A percentile compares a stretch with the other conserved stretches of the same genome.
These are phyloP conservation scores for Aspergillus luchuensis DNA, from an alignment of 2,329 filamentous ascomycete genomes.

Conservation along the genomic window DNA sequence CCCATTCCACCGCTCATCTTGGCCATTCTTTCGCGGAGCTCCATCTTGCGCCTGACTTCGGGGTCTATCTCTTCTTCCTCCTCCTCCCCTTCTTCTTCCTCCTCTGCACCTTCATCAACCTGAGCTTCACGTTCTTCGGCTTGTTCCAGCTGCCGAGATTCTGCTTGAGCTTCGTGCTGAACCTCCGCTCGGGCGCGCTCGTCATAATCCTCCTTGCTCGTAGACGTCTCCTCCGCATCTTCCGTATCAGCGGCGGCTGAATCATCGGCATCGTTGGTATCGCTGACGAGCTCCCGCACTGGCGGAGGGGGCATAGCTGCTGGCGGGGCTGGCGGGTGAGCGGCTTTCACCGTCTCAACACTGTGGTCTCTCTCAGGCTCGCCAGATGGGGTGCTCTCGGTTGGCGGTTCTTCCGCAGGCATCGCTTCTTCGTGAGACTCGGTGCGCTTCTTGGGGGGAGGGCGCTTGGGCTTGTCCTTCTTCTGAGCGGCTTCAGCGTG, in stretches of 20 bases:
- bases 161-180: constrained; percentile 15
- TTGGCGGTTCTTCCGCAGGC: constrained; percentile 27
- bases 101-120: constrained; percentile 49
- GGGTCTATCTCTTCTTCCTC: constrained; percentile 86
- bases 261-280: constrained; percentile 67
- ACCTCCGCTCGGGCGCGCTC: constrained; percentile 46
- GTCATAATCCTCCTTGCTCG: constrained; percentile 75
- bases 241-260: constrained; percentile 66
- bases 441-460: constrained; percentile 66
- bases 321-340: constrained; percentile 39
- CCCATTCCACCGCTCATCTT: constrained; percentile 98
- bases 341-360: constrained; percentile 35
- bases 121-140: constrained; percentile 13
- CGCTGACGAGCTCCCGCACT: constrained; percentile 58
- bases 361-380: constrained; percentile 40
- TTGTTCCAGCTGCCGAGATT: constrained; percentile 9
- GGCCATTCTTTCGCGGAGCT: constrained; percentile 91
- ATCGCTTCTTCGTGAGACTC: constrained; percentile 45
- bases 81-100: constrained; percentile 61
- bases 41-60: constrained; percentile 80
- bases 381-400: constrained; percentile 35
- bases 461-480: constrained; percentile 85
- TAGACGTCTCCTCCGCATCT: constrained; percentile 63
- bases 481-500: constrained; percentile 76
- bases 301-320: constrained; percentile 40